Evolutionary conservation across 2,329 filamentous ascomycete genomes (phyloP).

Genomic region (Alternaria incomplexa): DNA sequence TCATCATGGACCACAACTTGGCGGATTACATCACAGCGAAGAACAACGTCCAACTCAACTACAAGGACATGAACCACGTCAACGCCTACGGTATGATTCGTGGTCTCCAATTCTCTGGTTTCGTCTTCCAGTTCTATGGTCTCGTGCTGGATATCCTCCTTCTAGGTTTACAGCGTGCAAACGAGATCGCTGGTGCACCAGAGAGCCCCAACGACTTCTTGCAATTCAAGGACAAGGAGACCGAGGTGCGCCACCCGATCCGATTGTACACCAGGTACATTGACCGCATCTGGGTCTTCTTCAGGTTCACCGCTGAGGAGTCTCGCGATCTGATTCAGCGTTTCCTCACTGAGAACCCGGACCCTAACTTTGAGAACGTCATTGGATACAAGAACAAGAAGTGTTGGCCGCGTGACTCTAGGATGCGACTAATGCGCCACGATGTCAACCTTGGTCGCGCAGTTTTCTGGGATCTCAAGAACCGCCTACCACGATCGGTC

Average conservation of each 20-base stretch:
- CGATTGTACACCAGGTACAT: slow-evolving; percentile 98
- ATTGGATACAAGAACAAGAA: slow-evolving; percentile 99
- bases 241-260: slow-evolving; percentile 92
- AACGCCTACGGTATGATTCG: slow-evolving; percentile 99
- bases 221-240: slow-evolving; percentile 92
- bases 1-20: slow-evolving; percentile 99
- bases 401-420: slow-evolving; percentile 96
- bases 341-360: slow-evolving; percentile 96
- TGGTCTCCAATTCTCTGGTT: slow-evolving; percentile 95
- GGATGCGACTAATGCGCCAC: slow-evolving; percentile 98
- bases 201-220: slow-evolving; percentile 96
- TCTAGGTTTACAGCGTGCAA: slow-evolving; percentile 92
- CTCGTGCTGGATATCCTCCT: slow-evolving; percentile 92
- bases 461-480: slow-evolving; percentile 99
- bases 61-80: slow-evolving; percentile 99
- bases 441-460: slow-evolving; percentile 97
- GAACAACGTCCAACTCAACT: slow-evolving; percentile 98
- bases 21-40: slow-evolving; percentile 99
- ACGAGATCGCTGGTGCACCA: slow-evolving; percentile 93
- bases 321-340: slow-evolving; percentile 95
- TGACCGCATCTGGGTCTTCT: slow-evolving; percentile 98
- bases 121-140: slow-evolving; percentile 99
- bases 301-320: slow-evolving; percentile 91
- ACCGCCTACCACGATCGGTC: slow-evolving; percentile 88
- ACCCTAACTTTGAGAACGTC: slow-evolving; percentile 98